phyloP scores from a whole-genome alignment of 805 yeast species.

The Cyberlindnera maclurae region DNA sequence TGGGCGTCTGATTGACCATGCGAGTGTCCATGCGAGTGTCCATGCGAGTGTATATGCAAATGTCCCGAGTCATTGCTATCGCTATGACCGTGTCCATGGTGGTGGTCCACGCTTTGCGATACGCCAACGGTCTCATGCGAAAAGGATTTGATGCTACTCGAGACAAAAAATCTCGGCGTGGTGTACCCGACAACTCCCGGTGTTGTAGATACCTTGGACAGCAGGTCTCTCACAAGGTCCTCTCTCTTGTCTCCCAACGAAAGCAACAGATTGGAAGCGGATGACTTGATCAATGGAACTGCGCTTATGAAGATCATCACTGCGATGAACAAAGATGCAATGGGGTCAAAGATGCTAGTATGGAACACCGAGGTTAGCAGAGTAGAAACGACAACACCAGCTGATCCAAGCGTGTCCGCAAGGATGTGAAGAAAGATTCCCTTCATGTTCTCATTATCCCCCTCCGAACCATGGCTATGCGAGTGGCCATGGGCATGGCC shows the following conservation, averaged over 20 bases:
- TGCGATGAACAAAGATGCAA: slow-evolving; percentile 86
- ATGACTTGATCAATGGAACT: slow-evolving; percentile 72
- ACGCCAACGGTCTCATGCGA: slow-evolving; percentile 19
- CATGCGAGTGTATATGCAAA: slow-evolving; percentile 4
- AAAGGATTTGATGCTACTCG: slow-evolving; percentile 25
- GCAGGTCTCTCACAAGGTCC: slow-evolving; percentile 49
- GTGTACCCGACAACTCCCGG: slow-evolving; percentile 83
- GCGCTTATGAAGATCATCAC: slow-evolving; percentile 74
- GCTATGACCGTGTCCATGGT: slow-evolving; percentile 4
- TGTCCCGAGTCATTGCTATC: slow-evolving; percentile 5
- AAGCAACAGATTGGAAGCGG: slow-evolving; percentile 67
- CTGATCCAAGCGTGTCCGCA: slow-evolving; percentile 95
- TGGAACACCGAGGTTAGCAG: slow-evolving; percentile 60
- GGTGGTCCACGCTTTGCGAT: slow-evolving; percentile 24
- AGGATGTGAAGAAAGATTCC: slow-evolving; percentile 91
- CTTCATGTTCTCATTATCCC: slow-evolving; percentile 68
- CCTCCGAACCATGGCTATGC: slow-evolving; percentile 24
- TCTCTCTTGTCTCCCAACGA: slow-evolving; percentile 56
- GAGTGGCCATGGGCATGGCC: slow-evolving; percentile 28
- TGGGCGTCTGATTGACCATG: slow-evolving; percentile 3
- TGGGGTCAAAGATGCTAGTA: slow-evolving; percentile 79
- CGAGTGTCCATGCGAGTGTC: not conserved
- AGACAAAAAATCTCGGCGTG: slow-evolving; percentile 90
- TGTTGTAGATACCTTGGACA: slow-evolving; percentile 59
- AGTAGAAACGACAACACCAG: slow-evolving; percentile 93